A percentile compares a stretch with the other conserved stretches of the same genome.
phyloP scores from a whole-genome alignment of 1,284 basidiomycete genomes.

The Rhodotorula sp. region DNA sequence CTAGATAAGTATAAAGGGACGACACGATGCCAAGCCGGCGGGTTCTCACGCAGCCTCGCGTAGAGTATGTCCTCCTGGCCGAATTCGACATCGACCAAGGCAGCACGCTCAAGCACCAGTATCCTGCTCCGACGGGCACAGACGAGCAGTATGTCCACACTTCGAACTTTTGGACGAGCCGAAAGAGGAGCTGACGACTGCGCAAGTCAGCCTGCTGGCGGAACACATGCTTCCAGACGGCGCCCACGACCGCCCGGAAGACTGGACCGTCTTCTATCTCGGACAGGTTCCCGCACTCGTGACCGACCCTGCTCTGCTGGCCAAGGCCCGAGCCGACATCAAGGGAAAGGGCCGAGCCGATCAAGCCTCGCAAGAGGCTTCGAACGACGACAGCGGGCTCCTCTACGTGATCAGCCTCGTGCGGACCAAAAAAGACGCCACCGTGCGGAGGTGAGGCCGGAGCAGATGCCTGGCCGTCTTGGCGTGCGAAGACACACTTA shows the following conservation, averaged over 20 bases:
- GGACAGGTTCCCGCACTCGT: conserved; percentile 86
- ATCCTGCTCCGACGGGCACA: conserved; percentile 83
- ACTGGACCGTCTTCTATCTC: conserved; percentile 98
- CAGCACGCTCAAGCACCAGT: conserved; percentile 86
- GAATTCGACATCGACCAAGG: conserved; percentile 95
- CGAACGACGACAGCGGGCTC: conserved; percentile 54
- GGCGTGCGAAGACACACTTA: not conserved
- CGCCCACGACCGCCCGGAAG: conserved; percentile 86
- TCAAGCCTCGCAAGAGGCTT: not conserved
- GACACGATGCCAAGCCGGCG: not conserved
- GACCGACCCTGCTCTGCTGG: conserved; percentile 58
- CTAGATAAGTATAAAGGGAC: not conserved
- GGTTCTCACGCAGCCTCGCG: conserved; percentile 1
- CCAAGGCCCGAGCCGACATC: conserved; percentile 3
- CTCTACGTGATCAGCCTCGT: conserved; percentile 92
- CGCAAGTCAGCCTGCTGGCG: conserved; percentile 70
- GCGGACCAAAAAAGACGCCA: conserved; percentile 90
- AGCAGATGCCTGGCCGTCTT: not conserved
- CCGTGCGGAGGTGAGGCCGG: conserved; percentile 66
- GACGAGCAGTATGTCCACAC: conserved; percentile 69
- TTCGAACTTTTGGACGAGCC: not conserved
- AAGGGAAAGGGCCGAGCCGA: conserved; percentile 14
- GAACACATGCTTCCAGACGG: conserved; percentile 99
- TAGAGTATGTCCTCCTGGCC: conserved; percentile 86
- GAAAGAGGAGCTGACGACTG: too few species aligned